A percentile compares a stretch with the other conserved stretches of the same genome.
Conservation (phyloP, 305 asterid species). For the Withania somnifera region DNA sequence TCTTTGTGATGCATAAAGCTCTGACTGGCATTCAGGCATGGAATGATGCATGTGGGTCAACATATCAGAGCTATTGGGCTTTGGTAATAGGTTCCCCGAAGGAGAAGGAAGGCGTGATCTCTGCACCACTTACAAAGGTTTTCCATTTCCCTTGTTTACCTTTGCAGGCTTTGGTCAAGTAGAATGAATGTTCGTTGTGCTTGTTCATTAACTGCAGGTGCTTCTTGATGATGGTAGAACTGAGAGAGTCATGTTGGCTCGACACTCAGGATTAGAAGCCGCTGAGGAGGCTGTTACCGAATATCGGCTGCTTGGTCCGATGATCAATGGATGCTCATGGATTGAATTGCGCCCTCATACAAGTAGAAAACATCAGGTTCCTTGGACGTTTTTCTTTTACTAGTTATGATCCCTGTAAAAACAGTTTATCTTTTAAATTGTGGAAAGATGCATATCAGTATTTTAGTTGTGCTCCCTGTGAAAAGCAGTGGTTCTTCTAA, state of each 20-base stretch:
- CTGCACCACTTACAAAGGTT: conserved; percentile 78
- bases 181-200: background rate
- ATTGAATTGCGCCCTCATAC: conserved; percentile 73
- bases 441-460: background rate
- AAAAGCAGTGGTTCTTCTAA: background rate
- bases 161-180: background rate
- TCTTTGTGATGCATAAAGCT: background rate
- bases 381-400: background rate
- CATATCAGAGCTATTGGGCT: conserved; percentile 76
- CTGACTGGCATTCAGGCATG: conserved; percentile 37
- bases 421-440: background rate
- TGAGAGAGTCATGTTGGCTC: conserved; percentile 73
- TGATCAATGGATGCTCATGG: conserved; percentile 91
- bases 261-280: conserved; percentile 67
- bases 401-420: background rate
- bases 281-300: conserved; percentile 79
- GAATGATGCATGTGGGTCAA: conserved; percentile 50
- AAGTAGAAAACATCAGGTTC: conserved; percentile 83
- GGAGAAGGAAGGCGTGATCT: conserved; percentile 67
- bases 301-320: conserved; percentile 85
- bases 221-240: conserved; percentile 70
- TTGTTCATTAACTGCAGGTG: conserved; percentile 37
- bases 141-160: background rate
- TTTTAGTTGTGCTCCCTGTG: background rate
- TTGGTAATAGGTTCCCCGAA: conserved; percentile 82